These are phyloP conservation scores for Schoenoplectus triqueter DNA, from an alignment of 202 grass and related monocot genomes.

Conservation along the genomic window DNA sequence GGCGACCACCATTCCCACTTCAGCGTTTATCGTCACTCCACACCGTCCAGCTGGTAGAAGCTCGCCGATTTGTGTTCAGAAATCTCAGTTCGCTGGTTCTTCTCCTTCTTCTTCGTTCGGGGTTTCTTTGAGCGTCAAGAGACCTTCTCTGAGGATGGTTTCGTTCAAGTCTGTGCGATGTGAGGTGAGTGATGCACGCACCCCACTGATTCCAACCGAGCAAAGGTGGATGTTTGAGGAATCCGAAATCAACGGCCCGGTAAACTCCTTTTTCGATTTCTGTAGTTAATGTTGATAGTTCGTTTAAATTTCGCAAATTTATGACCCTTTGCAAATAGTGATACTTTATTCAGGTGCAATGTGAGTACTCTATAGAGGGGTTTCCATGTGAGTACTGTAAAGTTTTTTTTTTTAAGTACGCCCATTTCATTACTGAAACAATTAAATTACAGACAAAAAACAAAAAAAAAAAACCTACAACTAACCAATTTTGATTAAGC, in stretches of 20 bases:
- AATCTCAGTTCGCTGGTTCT: constrained; percentile 13
- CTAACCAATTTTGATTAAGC: no score
- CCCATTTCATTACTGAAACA: no score
- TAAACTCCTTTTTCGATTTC: constrained; percentile 39
- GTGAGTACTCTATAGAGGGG: not conserved
- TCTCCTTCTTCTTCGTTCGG: constrained; percentile 24
- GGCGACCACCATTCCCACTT: constrained; percentile 39
- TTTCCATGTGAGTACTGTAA: not conserved
- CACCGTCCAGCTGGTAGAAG: constrained; percentile 25
- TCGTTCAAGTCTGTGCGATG: constrained; percentile 49
- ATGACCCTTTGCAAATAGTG: not conserved
- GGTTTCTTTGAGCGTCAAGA: constrained; percentile 12
- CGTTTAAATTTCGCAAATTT: constrained; percentile 2
- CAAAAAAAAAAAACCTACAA: no score
- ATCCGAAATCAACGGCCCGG: constrained; percentile 75
- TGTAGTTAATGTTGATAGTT: constrained; percentile 14
- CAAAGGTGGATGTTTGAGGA: constrained; percentile 96
- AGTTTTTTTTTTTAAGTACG: not conserved
- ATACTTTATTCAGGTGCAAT: not conserved
- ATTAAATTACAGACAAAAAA: no score
- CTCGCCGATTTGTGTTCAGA: not conserved
- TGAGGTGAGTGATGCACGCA: constrained; percentile 52
- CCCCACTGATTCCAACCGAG: constrained; percentile 65
- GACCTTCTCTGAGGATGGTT: constrained; percentile 27
- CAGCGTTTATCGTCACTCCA: constrained; percentile 45